A percentile compares a stretch with the other conserved stretches of the same genome.
phyloP scores from a whole-genome alignment of 1,284 basidiomycete species.

The Leccinum pseudoinsigne region DNA sequence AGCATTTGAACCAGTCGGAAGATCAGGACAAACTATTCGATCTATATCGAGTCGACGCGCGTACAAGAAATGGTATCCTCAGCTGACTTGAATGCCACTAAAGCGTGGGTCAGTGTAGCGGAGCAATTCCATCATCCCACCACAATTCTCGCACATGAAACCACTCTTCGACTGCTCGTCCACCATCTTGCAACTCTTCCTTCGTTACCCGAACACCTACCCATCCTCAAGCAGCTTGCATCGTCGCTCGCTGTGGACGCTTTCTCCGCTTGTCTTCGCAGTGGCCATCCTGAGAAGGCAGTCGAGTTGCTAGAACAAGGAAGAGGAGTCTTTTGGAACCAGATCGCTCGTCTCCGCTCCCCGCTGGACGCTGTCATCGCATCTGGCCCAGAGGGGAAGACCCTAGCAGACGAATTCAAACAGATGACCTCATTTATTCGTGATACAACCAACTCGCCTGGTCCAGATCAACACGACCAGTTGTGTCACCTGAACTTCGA shows the following conservation, averaged over 20 bases:
- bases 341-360: not conserved
- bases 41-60: not conserved
- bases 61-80: not conserved
- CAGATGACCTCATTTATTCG: not conserved
- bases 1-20: not conserved
- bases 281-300: not conserved
- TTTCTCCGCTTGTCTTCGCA: not conserved
- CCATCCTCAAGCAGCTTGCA: not conserved
- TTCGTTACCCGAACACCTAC: not conserved
- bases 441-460: not conserved
- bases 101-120: not conserved
- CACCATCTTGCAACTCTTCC: not conserved
- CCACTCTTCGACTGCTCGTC: not conserved
- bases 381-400: not conserved
- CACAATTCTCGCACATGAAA: not conserved
- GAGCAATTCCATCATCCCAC: not conserved
- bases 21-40: not conserved
- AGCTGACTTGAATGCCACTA: not conserved
- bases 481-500: not conserved
- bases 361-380: not conserved
- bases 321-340: not conserved
- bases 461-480: not conserved
- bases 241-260: not conserved
- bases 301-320: not conserved
- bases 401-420: not conserved